These are phyloP conservation scores for Platanthera guangdongensis DNA, from an alignment of 106 monocot species.

Conservation along the genomic window DNA sequence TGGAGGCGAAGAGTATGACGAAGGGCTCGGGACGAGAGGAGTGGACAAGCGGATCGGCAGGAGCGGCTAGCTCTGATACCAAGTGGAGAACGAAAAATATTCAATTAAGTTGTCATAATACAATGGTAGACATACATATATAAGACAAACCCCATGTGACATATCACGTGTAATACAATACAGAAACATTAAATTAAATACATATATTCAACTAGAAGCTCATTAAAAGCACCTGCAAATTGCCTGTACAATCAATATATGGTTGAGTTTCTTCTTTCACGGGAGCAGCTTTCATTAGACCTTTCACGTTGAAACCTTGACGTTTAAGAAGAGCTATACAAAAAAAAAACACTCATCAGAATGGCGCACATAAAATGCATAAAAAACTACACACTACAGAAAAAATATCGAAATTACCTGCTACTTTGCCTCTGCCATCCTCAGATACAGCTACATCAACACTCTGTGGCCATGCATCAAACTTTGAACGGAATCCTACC, in stretches of 20 bases:
- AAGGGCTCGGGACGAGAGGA: too few species aligned
- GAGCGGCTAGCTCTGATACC: too few species aligned
- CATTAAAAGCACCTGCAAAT: constrained; percentile 59
- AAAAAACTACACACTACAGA: background rate
- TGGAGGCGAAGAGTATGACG: too few species aligned
- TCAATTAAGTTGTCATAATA: too few species aligned
- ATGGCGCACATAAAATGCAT: background rate
- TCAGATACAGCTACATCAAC: constrained; percentile 64
- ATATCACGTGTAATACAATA: too few species aligned
- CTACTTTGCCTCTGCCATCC: constrained; percentile 95
- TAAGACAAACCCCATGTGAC: too few species aligned
- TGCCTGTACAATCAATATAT: constrained; percentile 93
- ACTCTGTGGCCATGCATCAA: constrained; percentile 62
- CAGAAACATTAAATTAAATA: too few species aligned
- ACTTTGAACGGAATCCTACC: constrained; percentile 59
- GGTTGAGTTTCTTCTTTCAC: constrained; percentile 93
- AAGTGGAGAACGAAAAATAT: too few species aligned
- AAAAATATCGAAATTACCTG: constrained; percentile 32
- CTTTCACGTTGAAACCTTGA: constrained; percentile 92
- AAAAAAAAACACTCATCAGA: constrained; percentile 1
- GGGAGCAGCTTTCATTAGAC: constrained; percentile 71
- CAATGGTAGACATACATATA: too few species aligned
- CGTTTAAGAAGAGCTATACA: constrained; percentile 79
- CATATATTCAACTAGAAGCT: too few species aligned
- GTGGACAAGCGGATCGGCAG: too few species aligned